Conservation (phyloP, 768 basidiomycete species). For the Tricholoma flavovirens region DNA sequence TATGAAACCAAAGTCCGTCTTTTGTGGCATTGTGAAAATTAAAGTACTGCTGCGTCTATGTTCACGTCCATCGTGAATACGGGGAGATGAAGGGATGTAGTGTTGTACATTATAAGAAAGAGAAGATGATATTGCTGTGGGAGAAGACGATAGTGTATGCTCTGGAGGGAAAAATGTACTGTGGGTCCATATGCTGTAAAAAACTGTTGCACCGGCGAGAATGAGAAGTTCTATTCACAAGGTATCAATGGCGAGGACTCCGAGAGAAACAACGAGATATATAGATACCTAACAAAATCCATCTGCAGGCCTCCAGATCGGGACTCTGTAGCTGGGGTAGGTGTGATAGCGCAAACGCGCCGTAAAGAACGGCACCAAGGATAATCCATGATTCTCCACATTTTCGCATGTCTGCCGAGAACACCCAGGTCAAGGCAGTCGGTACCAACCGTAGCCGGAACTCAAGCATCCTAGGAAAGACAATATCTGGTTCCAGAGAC, state of each 20-base stretch:
- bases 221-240: slow-evolving; percentile 48
- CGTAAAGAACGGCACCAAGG: slow-evolving; percentile 54
- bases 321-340: slow-evolving; percentile 21
- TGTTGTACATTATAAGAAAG: slow-evolving; percentile 8
- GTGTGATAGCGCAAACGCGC: slow-evolving; percentile 43
- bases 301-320: slow-evolving; percentile 29
- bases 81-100: slow-evolving; percentile 35
- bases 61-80: slow-evolving; percentile 40
- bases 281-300: slow-evolving; percentile 47
- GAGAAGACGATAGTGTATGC: slow-evolving; percentile 9
- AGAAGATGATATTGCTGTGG: slow-evolving; percentile 14
- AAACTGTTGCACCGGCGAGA: slow-evolving; percentile 46
- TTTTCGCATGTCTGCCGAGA: slow-evolving; percentile 58
- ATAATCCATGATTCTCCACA: slow-evolving; percentile 62
- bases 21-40: slow-evolving; percentile 25
- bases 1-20: slow-evolving; percentile 60
- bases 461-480: slow-evolving; percentile 46
- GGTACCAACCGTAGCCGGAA: slow-evolving; percentile 41
- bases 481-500: slow-evolving; percentile 19
- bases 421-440: slow-evolving; percentile 33
- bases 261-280: background rate
- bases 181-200: slow-evolving; percentile 62
- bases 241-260: slow-evolving; percentile 5
- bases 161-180: slow-evolving; percentile 31
- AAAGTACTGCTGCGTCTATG: slow-evolving; percentile 27